Conservation (phyloP, 495 filamentous ascomycete species). For the Penicillium alfredii region DNA sequence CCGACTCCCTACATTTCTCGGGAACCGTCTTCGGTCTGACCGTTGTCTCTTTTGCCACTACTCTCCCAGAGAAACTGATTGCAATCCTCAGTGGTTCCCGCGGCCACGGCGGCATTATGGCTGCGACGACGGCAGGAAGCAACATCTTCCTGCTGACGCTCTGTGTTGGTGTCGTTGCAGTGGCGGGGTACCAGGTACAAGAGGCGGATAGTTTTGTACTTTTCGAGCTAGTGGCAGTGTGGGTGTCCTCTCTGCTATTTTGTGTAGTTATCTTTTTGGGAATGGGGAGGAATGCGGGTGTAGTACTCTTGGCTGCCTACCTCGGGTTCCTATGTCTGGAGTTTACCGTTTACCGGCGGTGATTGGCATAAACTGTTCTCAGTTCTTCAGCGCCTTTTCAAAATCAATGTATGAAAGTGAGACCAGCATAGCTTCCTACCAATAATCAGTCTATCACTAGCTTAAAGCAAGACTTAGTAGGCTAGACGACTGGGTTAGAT, state of each 20-base stretch:
- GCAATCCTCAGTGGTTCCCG: constrained; percentile 41
- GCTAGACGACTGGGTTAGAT: too few relatives aligned
- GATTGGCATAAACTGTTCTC: too few relatives aligned
- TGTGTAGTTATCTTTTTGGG: constrained; percentile 26
- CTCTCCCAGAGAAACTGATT: constrained; percentile 51
- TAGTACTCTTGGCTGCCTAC: constrained; percentile 32
- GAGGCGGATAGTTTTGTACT: constrained; percentile 15
- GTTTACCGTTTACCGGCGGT: constrained; percentile 23
- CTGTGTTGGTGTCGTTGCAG: constrained; percentile 41
- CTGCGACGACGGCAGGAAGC: constrained; percentile 49
- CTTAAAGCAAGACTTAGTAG: too few relatives aligned
- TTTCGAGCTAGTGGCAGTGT: constrained; percentile 32
- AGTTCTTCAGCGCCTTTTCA: too few relatives aligned
- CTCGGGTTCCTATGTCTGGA: constrained; percentile 37
- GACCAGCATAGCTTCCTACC: too few relatives aligned
- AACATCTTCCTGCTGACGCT: constrained; percentile 52
- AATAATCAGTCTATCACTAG: too few relatives aligned
- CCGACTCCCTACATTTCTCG: constrained; percentile 35
- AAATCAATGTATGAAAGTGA: too few relatives aligned
- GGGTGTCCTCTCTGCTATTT: constrained; percentile 29
- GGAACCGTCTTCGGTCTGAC: constrained; percentile 46
- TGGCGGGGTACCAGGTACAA: constrained; percentile 18
- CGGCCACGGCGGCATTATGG: constrained; percentile 44
- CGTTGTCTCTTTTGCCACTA: constrained; percentile 51
- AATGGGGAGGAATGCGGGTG: constrained; percentile 26